phyloP scores from a whole-genome alignment of 1,139 yeast species.

The Candida anutae region DNA sequence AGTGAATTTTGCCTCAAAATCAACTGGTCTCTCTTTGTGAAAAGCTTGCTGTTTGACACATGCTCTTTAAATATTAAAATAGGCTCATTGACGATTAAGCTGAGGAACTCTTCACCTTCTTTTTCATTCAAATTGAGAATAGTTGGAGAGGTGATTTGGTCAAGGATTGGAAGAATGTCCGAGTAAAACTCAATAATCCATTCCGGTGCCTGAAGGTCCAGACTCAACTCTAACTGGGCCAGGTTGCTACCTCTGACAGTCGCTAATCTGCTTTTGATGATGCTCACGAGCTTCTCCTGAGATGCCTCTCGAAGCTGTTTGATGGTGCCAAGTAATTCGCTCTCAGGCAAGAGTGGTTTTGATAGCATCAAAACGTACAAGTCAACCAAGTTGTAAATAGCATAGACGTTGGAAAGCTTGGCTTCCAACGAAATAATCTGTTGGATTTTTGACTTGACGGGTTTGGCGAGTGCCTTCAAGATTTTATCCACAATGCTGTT shows the following conservation, averaged over 20 bases:
- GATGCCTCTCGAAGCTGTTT: conserved; percentile 20
- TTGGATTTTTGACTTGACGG: conserved; percentile 45
- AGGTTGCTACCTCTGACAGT: conserved; percentile 32
- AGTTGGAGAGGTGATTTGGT: conserved; percentile 28
- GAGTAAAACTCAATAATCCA: conserved; percentile 58
- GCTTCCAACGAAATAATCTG: conserved; percentile 63
- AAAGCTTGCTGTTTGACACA: conserved; percentile 16
- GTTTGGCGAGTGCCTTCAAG: conserved; percentile 42
- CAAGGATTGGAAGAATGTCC: conserved; percentile 44
- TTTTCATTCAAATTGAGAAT: conserved; percentile 30
- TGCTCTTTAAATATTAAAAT: conserved; percentile 35
- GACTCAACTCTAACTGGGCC: conserved; percentile 34
- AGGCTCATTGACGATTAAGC: conserved; percentile 42
- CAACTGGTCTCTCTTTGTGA: conserved; percentile 23
- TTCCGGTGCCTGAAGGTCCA: conserved; percentile 60
- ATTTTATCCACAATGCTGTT: conserved; percentile 34
- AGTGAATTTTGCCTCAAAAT: conserved; percentile 51
- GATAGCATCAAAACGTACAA: conserved; percentile 65
- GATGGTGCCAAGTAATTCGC: conserved; percentile 17
- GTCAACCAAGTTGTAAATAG: conserved; percentile 54
- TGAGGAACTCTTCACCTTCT: conserved; percentile 24
- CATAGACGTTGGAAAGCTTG: conserved; percentile 46
- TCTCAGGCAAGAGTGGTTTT: conserved; percentile 29
- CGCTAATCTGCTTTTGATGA: conserved; percentile 34
- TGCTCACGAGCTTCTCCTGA: conserved; percentile 32